Conservation (phyloP, 768 basidiomycete genomes). For the Dioszegia hungarica region DNA sequence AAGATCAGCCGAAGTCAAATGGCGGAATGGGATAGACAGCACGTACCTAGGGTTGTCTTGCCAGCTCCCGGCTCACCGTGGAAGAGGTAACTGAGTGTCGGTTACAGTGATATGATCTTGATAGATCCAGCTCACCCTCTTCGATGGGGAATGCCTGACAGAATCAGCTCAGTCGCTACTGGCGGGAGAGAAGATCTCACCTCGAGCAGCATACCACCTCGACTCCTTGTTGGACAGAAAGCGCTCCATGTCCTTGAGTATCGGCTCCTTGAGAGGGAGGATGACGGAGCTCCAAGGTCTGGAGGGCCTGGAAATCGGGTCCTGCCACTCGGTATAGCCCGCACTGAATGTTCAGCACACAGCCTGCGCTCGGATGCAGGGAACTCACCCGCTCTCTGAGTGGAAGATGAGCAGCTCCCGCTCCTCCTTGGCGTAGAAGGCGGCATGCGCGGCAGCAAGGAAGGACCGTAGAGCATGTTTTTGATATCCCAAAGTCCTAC, state of each 20-base stretch:
- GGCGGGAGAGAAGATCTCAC: constrained; percentile 11
- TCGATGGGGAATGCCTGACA: constrained; percentile 42
- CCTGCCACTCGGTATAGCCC: constrained; percentile 11
- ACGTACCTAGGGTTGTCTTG: constrained; percentile 31
- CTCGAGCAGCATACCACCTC: constrained; percentile 42
- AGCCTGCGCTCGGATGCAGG: no score
- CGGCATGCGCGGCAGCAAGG: constrained; percentile 15
- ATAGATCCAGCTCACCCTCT: constrained; percentile 20
- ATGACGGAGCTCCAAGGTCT: constrained; percentile 41
- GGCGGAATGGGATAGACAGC: neutral
- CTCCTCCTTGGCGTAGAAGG: constrained; percentile 21
- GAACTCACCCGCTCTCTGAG: constrained; percentile 8
- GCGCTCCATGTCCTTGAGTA: constrained; percentile 33
- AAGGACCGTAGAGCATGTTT: constrained; percentile 11
- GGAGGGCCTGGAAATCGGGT: constrained; percentile 25
- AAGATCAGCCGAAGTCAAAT: neutral
- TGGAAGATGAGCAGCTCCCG: constrained; percentile 29
- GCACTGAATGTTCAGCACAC: neutral
- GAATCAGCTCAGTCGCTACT: neutral
- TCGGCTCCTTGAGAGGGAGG: constrained; percentile 36
- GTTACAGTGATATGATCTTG: neutral
- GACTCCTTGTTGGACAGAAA: constrained; percentile 32
- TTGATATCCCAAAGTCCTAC: constrained; percentile 7
- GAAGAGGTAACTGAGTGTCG: constrained; percentile 18
- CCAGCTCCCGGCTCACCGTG: constrained; percentile 35